These are phyloP conservation scores for Penicillium roqueforti DNA, from an alignment of 495 filamentous ascomycete genomes.

Conservation along the genomic window DNA sequence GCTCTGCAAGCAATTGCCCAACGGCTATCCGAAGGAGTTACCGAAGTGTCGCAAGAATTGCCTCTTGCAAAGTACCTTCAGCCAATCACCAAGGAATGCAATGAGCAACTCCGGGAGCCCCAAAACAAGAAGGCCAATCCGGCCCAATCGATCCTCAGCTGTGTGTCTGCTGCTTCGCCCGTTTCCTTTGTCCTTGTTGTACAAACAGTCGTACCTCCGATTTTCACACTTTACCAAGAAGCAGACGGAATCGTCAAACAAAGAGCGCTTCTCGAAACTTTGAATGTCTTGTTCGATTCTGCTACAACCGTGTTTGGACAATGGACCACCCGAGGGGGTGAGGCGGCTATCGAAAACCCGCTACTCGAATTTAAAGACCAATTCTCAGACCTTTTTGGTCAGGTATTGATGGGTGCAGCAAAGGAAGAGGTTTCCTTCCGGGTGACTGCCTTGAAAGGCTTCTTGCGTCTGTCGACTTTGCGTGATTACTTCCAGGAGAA, in stretches of 20 bases:
- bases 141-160: constrained; percentile 58
- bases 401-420: constrained; percentile 56
- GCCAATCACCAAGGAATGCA: constrained; percentile 65
- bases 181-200: constrained; percentile 53
- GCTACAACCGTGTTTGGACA: constrained; percentile 54
- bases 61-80: constrained; percentile 59
- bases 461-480: constrained; percentile 53
- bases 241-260: constrained; percentile 64
- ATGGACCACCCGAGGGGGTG: constrained; percentile 45
- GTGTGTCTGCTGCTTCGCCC: constrained; percentile 51
- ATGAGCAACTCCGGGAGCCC: constrained; percentile 68
- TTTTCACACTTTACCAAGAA: constrained; percentile 61
- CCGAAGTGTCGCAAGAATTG: constrained; percentile 43
- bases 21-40: constrained; percentile 52
- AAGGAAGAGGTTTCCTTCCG: constrained; percentile 66
- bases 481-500: constrained; percentile 58
- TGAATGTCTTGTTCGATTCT: constrained; percentile 55
- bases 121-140: constrained; percentile 73
- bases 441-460: constrained; percentile 54
- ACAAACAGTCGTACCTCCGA: constrained; percentile 52
- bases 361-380: constrained; percentile 56
- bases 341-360: constrained; percentile 44
- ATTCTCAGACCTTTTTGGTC: constrained; percentile 56
- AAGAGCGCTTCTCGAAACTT: constrained; percentile 61
- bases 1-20: constrained; percentile 53